These are phyloP conservation scores for Schizochytrium sp. DNA, from an alignment of 108 stramenopile species.

Conservation along the genomic window DNA sequence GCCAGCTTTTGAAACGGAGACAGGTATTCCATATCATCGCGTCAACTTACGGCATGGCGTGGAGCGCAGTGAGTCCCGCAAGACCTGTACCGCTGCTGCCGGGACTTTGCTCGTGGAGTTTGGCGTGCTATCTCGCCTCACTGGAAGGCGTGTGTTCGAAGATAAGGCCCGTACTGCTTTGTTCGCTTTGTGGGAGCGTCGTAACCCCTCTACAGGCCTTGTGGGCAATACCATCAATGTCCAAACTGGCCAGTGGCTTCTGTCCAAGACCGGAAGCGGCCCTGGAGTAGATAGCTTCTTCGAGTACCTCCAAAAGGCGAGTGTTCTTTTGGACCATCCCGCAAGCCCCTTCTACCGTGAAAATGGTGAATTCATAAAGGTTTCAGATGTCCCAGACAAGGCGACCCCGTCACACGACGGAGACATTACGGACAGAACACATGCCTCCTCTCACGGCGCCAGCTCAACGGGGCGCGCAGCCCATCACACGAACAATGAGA, in stretches of 20 bases:
- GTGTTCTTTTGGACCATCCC: conserved; percentile 61
- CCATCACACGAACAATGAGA: no score
- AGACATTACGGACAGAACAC: no score
- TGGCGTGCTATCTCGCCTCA: conserved; percentile 68
- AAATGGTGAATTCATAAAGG: neutral
- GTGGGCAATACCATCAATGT: conserved; percentile 70
- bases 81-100: conserved; percentile 76
- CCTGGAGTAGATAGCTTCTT: conserved; percentile 75
- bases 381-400: neutral
- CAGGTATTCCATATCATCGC: conserved; percentile 69
- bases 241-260: conserved; percentile 66
- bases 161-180: conserved; percentile 67
- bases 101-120: conserved; percentile 77
- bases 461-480: no score
- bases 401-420: neutral
- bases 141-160: conserved; percentile 63
- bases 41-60: conserved; percentile 74
- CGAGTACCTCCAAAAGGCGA: conserved; percentile 78
- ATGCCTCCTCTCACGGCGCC: no score
- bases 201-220: conserved; percentile 61
- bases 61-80: conserved; percentile 64
- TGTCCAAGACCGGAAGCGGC: conserved; percentile 65
- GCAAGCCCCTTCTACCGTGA: neutral
- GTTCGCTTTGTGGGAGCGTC: conserved; percentile 68
- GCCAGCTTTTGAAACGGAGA: conserved; percentile 71